These are phyloP conservation scores for Podila verticillata DNA, from an alignment of 192 early-diverging fungal species.

Conservation along the genomic window DNA sequence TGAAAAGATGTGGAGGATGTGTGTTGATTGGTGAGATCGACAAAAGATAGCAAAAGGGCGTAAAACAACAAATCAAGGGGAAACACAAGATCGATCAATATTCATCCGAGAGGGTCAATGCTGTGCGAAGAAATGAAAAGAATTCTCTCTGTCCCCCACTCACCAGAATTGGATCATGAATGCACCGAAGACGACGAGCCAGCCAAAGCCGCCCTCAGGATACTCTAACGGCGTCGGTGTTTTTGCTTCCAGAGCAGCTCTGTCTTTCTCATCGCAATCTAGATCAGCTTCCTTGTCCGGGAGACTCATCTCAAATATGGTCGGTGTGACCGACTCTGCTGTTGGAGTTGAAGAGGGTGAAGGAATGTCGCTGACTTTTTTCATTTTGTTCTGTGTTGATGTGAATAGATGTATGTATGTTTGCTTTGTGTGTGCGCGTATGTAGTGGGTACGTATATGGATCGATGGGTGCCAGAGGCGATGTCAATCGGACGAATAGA, in stretches of 20 bases:
- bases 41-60: background rate
- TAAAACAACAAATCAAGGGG: background rate
- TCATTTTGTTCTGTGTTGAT: no score
- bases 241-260: background rate
- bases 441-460: background rate
- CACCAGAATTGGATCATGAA: constrained; percentile 54
- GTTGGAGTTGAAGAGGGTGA: no score
- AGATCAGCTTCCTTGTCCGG: no score
- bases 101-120: background rate
- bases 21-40: no score
- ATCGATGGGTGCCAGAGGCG: background rate
- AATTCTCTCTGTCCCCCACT: background rate
- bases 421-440: background rate
- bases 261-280: background rate
- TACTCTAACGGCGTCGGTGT: background rate
- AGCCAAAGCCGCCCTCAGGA: constrained; percentile 52
- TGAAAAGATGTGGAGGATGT: no score
- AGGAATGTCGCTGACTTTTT: no score
- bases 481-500: background rate
- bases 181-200: constrained; percentile 53
- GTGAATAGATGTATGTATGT: background rate
- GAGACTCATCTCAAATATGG: no score
- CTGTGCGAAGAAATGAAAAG: no score
- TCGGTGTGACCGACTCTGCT: no score
- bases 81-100: background rate